phyloP scores from a whole-genome alignment of 2,329 filamentous ascomycete genomes.

The Xylariaceae sp. region DNA sequence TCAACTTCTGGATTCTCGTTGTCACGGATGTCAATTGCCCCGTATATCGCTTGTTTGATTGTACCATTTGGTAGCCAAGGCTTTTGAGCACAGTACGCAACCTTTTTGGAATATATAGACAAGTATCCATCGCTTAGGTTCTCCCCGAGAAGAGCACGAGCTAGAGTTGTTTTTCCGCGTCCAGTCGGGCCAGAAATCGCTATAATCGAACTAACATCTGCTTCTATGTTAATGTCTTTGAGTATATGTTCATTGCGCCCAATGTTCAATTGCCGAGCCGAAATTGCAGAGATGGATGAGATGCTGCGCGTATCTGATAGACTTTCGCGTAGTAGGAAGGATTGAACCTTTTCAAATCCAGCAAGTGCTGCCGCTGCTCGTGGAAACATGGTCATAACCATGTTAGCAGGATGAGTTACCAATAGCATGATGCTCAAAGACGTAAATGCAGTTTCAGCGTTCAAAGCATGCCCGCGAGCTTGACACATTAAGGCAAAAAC shows the following conservation, averaged over 20 bases:
- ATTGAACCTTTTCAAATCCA: slow-evolving; percentile 38
- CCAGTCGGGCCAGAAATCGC: slow-evolving; percentile 29
- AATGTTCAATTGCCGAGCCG: not conserved
- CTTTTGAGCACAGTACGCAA: slow-evolving; percentile 37
- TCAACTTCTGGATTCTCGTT: not conserved
- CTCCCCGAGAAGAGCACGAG: slow-evolving; percentile 22
- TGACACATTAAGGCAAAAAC: slow-evolving; percentile 33
- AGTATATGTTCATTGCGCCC: not conserved
- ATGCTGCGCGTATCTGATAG: slow-evolving; percentile 10
- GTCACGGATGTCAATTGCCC: slow-evolving; percentile 4
- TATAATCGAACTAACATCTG: slow-evolving; percentile 22
- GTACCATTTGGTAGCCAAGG: slow-evolving; percentile 38
- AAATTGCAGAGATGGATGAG: not conserved
- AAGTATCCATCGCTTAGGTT: slow-evolving; percentile 26
- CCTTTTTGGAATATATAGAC: slow-evolving; percentile 22
- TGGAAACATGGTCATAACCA: slow-evolving; percentile 41
- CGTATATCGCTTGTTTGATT: slow-evolving; percentile 33
- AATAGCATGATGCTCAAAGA: slow-evolving; percentile 38
- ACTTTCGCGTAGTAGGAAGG: slow-evolving; percentile 28
- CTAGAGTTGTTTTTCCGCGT: slow-evolving; percentile 28
- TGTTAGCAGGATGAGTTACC: slow-evolving; percentile 41
- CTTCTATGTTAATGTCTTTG: slow-evolving; percentile 21
- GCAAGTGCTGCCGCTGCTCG: slow-evolving; percentile 32
- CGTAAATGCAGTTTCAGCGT: slow-evolving; percentile 40
- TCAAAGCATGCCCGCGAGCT: slow-evolving; percentile 21